A percentile compares a stretch with the other conserved stretches of the same genome.
Evolutionary conservation across 176 grass and related monocot genomes (phyloP).

Genomic region (Musa schizocarpa): DNA sequence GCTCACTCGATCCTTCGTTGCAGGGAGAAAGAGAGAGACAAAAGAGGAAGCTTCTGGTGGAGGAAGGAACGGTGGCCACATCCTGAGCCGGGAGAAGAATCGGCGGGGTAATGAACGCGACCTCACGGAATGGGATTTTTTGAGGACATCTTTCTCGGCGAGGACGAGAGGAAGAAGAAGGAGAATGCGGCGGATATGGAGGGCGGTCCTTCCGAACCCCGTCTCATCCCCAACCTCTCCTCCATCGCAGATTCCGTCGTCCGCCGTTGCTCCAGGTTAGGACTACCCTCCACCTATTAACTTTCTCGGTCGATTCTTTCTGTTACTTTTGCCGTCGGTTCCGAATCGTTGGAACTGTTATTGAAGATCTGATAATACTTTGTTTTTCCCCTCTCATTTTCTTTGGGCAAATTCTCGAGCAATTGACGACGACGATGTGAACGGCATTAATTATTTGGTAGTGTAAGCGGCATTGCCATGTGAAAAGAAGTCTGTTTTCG

Average conservation of each 20-base stretch:
- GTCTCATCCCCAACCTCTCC: slow-evolving; percentile 48
- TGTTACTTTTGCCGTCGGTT: no score
- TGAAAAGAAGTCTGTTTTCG: no score
- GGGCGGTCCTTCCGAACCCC: slow-evolving; percentile 7
- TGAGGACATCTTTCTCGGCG: slow-evolving; percentile 38
- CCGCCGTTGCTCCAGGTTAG: slow-evolving; percentile 50
- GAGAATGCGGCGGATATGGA: slow-evolving; percentile 21
- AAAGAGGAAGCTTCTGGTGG: background rate
- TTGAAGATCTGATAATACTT: no score
- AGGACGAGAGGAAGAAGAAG: background rate
- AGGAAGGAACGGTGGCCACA: background rate
- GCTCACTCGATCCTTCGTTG: background rate
- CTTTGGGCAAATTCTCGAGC: no score
- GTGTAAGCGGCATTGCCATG: no score
- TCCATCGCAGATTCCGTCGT: slow-evolving; percentile 58
- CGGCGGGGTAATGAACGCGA: background rate
- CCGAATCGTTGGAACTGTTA: no score
- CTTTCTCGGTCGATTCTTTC: no score
- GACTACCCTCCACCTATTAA: background rate
- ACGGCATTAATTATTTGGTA: no score
- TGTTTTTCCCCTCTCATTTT: no score
- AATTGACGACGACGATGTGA: no score
- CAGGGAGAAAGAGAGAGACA: background rate
- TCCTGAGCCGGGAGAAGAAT: background rate
- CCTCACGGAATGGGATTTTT: slow-evolving; percentile 22